Evolutionary conservation across 2,329 filamentous ascomycete genomes (phyloP), one percentile per base, ranked within the genome.

Genomic region (Chaetothyriales sp.): DNA sequence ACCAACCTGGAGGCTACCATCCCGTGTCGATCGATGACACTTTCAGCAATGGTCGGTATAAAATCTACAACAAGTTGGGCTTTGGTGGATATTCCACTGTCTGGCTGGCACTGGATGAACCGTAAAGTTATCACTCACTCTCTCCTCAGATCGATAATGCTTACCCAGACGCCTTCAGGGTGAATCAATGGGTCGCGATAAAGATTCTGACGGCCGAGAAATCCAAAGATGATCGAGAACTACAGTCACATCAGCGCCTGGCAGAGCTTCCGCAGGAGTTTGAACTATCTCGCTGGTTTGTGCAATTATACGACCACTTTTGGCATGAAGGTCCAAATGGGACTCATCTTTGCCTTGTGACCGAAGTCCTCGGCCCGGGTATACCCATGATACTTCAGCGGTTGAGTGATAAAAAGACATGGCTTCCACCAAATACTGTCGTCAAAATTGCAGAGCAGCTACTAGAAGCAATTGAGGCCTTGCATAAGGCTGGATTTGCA

Each of bases 51-150:
- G 47, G 36, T 20, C 61, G 65, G 36, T 71, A 71, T 46, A 60
- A 56, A 6, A 60, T 72, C 43, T 60, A 65, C 0, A 66, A 68
- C n/a, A 71, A 72, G 53, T 59, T 72, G 5, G 68, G 67, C 0
- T 68, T 61, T 57, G 68, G 69, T 10, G 61, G 61, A 2, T 68
- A 63, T 54, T 70, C 68, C 3, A 71, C 66, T 1, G 63, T 70
- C 45, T 72, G 66, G 66, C 58, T 70, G 47, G 66, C 67, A 5
- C 62, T 53, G 3, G 68, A 72, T 48, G 39, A 44, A 32, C 25
- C 18, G 51, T 47, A 68, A 73, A 55, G 76, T 42, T 18, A 1
- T n/a, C n/a, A 28, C 60, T 51, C 25, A 2, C 45, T 32, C 19
- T 36, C 46, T 10, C 36, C 39, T 8, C 25, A 42, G 8, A 9